Percentiles rank a stretch among this genome's conserved stretches.
Conservation (phyloP, 2,329 filamentous ascomycete species). For the Xylariaceae sp. region DNA sequence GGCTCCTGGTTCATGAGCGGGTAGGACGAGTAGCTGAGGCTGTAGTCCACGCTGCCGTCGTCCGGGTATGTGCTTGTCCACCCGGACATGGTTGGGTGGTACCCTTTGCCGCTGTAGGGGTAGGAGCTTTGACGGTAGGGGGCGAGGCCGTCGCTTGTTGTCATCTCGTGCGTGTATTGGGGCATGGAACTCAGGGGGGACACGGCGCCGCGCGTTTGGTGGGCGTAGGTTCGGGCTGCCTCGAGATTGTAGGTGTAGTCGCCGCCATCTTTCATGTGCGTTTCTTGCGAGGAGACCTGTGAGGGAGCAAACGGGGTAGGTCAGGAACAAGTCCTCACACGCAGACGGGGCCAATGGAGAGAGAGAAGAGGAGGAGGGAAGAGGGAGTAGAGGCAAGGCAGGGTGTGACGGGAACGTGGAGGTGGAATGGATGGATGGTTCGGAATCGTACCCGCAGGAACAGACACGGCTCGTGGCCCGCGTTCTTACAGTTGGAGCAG, state of each 20-base stretch:
- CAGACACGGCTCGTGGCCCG: slow-evolving; percentile 65
- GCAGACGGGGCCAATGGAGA: slow-evolving; percentile 2
- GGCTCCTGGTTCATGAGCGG: slow-evolving; percentile 35
- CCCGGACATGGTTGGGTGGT: slow-evolving; percentile 33
- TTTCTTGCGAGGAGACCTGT: slow-evolving; percentile 38
- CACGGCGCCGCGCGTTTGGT: slow-evolving; percentile 28
- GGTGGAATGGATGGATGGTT: not conserved
- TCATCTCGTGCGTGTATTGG: slow-evolving; percentile 34
- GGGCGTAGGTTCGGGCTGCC: slow-evolving; percentile 31
- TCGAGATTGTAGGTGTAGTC: slow-evolving; percentile 37
- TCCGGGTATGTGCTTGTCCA: slow-evolving; percentile 36
- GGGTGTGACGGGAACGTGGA: not conserved
- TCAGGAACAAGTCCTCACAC: slow-evolving; percentile 2
- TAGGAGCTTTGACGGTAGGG: slow-evolving; percentile 35
- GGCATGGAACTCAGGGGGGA: slow-evolving; percentile 30
- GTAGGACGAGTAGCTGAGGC: slow-evolving; percentile 33
- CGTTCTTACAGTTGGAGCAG: slow-evolving; percentile 78
- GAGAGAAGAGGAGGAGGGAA: no score
- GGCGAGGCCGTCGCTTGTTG: slow-evolving; percentile 30
- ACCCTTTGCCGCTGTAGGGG: slow-evolving; percentile 31
- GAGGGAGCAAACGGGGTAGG: not conserved
- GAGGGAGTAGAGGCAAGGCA: slow-evolving; percentile 2
- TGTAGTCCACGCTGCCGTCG: slow-evolving; percentile 34
- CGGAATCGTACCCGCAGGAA: slow-evolving; percentile 65
- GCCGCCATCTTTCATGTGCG: slow-evolving; percentile 30